A percentile compares a stretch with the other conserved stretches of the same genome.
Evolutionary conservation across 1,139 yeast genomes (phyloP).

Genomic region (Hyphopichia fennica): DNA sequence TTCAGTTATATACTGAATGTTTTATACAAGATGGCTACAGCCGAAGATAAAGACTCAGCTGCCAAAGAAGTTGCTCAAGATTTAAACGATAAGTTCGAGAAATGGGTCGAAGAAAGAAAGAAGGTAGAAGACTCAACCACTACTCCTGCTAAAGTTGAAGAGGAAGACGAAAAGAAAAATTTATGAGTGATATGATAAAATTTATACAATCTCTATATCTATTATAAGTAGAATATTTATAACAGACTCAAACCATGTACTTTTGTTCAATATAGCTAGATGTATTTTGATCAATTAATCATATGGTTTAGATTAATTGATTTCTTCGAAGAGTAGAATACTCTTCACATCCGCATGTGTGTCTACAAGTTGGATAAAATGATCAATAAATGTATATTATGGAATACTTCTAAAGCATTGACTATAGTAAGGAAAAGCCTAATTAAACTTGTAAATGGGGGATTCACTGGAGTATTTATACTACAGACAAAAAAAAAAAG

Average conservation of each 20-base stretch:
- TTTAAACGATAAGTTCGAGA: slow-evolving; percentile 26
- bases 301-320: slow-evolving; percentile 9
- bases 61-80: slow-evolving; percentile 43
- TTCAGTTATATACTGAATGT: slow-evolving; percentile 29
- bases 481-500: no score
- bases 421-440: no score
- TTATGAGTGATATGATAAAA: slow-evolving; percentile 9
- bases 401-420: no score
- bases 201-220: slow-evolving; percentile 60
- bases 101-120: slow-evolving; percentile 25
- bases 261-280: slow-evolving; percentile 35
- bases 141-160: no score
- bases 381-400: no score
- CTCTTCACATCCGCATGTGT: slow-evolving; percentile 14
- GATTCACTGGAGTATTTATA: no score
- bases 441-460: no score
- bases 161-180: slow-evolving; percentile 1
- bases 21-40: slow-evolving; percentile 29
- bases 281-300: slow-evolving; percentile 15
- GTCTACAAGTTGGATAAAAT: no score
- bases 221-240: slow-evolving; percentile 35
- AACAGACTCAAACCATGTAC: slow-evolving; percentile 61
- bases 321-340: slow-evolving; percentile 1
- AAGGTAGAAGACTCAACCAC: no score
- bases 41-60: slow-evolving; percentile 33